Base-by-base conservation (phyloP, 805 yeast genomes). In the Tetrapisispora iriomotensis region DNA sequence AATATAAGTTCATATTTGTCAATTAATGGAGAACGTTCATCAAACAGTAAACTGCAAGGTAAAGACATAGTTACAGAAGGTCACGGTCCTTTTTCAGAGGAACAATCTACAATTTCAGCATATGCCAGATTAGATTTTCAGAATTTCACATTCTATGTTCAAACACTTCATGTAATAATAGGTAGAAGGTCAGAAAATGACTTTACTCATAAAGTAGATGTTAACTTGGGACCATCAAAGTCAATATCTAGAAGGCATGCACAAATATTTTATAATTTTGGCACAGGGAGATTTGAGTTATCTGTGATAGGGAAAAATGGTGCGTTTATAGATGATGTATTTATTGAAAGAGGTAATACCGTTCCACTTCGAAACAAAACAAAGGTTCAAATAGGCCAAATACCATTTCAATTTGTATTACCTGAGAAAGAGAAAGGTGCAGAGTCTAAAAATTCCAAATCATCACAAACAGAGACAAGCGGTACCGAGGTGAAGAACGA, bases 211-310 rank as follows among this genome's bases (percentile, higher is more conserved):
- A 73, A 83, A 4, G 84, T 90, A 9, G 98, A 90, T 64, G 95
- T 92, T 31, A 95, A 92, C 65, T 63, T 92, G 32, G 95, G 96
- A 8, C 77, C 84, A 12, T 83, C 88, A 30, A 92, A 92, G 65
- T 94, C 96, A 8, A 86, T 92, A 14, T 86, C 96, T 6, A 67
- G 98, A 55, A 71, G 86, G 43, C 98, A 92, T 61, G 98, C 97
- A 4, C 88, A 85, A 61, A 90, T 92, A 13, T 90, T 88, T 58
- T 92, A 90, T 66, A 92, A 92, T 58, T 92, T 92, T 62, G 97
- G 96, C 3, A 87, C 94, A 3, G 97, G 90, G 57, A 65, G 95
- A 47, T 92, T 92, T 55, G 98, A 92, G 61, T 65, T 92, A 33
- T 79, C 94, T 8, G 87, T 92, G 2, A 68, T 88, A 49, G 98